Conservation (phyloP, 768 basidiomycete genomes). For the Boletus tomentosulus region DNA sequence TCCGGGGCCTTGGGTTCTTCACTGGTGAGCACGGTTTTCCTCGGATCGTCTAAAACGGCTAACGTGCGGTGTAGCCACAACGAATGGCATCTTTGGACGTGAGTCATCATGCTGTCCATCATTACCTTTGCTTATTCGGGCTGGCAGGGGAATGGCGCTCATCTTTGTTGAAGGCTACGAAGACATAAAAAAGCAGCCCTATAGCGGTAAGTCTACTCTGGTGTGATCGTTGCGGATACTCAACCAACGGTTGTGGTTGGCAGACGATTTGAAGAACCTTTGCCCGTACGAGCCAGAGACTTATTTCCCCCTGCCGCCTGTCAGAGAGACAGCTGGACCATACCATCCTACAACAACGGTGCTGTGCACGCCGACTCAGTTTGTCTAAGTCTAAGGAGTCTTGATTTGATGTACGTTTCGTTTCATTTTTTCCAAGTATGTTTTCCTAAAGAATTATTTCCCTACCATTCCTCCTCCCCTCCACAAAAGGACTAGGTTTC, state of each 20-base stretch:
- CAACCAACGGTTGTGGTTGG: neutral
- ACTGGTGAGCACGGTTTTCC: constrained; percentile 7
- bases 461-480: too few species aligned
- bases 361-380: neutral
- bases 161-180: constrained; percentile 9
- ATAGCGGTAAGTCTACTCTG: neutral
- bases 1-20: constrained; percentile 40
- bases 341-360: neutral
- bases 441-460: neutral
- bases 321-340: neutral
- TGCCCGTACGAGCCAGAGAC: neutral
- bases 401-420: neutral
- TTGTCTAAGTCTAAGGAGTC: neutral
- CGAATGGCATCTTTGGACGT: constrained; percentile 19
- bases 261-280: neutral
- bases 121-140: neutral
- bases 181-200: neutral
- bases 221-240: neutral
- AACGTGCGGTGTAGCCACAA: constrained; percentile 10
- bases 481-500: neutral
- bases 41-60: neutral
- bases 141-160: constrained; percentile 10
- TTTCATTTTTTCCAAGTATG: neutral
- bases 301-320: neutral
- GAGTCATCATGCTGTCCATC: neutral